Evolutionary conservation across 257 asterid species (phyloP).

Genomic region (Haberlea rhodopensis): DNA sequence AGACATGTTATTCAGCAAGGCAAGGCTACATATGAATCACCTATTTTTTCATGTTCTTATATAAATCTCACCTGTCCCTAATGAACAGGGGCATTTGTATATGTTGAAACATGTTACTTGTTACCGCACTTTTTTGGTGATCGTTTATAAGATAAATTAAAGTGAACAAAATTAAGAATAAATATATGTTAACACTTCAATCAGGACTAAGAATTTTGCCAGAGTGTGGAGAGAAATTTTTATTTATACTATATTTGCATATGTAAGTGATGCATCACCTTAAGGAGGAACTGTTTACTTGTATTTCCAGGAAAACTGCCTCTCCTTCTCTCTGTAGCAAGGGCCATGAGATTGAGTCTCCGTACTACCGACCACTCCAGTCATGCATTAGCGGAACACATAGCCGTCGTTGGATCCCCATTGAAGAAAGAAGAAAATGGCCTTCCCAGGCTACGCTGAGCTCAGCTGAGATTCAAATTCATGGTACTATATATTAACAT

Average conservation of each 20-base stretch:
- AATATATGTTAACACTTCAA: neutral
- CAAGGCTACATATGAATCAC: slow-evolving; percentile 26
- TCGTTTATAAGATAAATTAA: neutral
- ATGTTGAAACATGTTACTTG: neutral
- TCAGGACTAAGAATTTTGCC: neutral
- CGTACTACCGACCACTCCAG: slow-evolving; percentile 84
- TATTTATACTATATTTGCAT: slow-evolving; percentile 5
- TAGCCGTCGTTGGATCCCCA: slow-evolving; percentile 83
- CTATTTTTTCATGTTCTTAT: neutral
- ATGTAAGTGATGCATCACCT: slow-evolving; percentile 7
- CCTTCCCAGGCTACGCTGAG: slow-evolving; percentile 64
- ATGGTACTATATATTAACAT: slow-evolving; percentile 47
- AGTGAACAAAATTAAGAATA: neutral
- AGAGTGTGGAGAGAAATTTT: neutral
- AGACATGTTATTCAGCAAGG: slow-evolving; percentile 73
- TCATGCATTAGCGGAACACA: slow-evolving; percentile 88
- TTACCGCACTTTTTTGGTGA: neutral
- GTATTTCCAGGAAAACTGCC: slow-evolving; percentile 65
- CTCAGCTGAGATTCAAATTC: slow-evolving; percentile 63
- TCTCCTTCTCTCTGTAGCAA: slow-evolving; percentile 75
- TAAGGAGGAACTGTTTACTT: slow-evolving; percentile 28
- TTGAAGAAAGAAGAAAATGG: slow-evolving; percentile 76
- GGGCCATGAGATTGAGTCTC: slow-evolving; percentile 74
- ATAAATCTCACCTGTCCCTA: neutral
- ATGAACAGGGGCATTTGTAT: slow-evolving; percentile 4